Evolutionary conservation across 2,329 filamentous ascomycete species (phyloP), one percentile per base, ranked within the genome.

Genomic region (Curvularia hawaiiensis): DNA sequence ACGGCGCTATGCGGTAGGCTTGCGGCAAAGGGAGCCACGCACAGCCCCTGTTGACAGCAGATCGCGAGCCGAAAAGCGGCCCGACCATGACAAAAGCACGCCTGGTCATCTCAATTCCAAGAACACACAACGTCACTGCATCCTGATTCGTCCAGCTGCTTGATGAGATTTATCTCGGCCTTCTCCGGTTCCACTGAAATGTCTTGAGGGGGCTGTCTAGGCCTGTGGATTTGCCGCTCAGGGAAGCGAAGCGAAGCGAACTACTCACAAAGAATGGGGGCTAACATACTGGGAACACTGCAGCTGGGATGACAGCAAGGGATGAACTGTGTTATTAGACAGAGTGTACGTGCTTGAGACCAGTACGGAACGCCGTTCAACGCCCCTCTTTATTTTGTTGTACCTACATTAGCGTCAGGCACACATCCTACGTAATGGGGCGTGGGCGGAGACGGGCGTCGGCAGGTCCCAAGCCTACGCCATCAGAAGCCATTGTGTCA

Each of bases 321-420:
- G 39, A 31, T 20, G 16, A 18, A 48, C 30, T n/a, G 31, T 28
- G 47, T 35, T 28, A 49, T 48, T 55, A 35, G 18, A 45, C 16
- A 46, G 38, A n/a, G 41, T 39, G 33, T 35, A 22, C 35, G 55
- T 4, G 41, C 41, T 39, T 20, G 41, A 51, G 28, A 48, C 50
- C 39, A 51, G 39, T 55, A 55, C 33, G 52, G 6, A 35, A 41
- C 30, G 35, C 47, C 30, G 47, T 28, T 54, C 52, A 47, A 58
- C 47, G 38, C 40, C 43, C 38, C 48, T 50, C 49, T 47, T 24
- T 60, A 63, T 54, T 50, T 26, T 40, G 43, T 46, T 53, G 60
- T 62, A 59, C 64, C 64, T 66, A 60, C 61, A 57, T 66, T 65
- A 66, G 64, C 53, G 64, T 50, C 46, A 43, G 56, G 33, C 56